Conservation (phyloP, 495 filamentous ascomycete species). For the Schizothecium vesticola region DNA sequence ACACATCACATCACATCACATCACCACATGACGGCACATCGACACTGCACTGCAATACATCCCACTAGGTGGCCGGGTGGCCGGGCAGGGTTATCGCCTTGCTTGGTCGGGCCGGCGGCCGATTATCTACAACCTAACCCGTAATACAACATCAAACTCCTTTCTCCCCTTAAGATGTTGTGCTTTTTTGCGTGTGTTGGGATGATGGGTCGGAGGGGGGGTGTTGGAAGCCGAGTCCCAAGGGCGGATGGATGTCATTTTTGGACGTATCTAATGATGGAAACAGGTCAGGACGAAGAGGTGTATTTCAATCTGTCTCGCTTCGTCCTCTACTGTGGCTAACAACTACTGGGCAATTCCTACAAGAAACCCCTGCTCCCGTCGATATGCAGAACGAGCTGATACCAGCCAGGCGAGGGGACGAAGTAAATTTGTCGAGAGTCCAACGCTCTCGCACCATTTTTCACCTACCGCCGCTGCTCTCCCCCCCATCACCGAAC, state of each 20-base stretch:
- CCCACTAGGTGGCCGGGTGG: not conserved
- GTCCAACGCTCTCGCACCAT: not conserved
- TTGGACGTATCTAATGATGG: not conserved
- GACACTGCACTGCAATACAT: not conserved
- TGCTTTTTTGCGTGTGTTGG: not conserved
- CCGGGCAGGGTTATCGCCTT: not conserved
- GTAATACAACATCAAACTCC: not conserved
- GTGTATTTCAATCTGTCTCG: not conserved
- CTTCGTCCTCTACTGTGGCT: not conserved
- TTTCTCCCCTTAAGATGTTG: not conserved
- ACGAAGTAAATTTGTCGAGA: not conserved
- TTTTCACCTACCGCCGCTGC: not conserved
- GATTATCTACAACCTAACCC: not conserved
- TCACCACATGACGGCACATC: not conserved
- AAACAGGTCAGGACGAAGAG: not conserved
- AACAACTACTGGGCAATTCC: not conserved
- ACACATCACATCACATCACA: not conserved
- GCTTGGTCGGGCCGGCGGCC: not conserved
- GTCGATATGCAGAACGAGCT: not conserved
- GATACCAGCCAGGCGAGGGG: not conserved
- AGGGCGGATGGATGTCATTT: not conserved
- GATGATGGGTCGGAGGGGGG: not conserved
- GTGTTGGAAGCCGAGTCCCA: too few species aligned
- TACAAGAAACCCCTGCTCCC: not conserved
- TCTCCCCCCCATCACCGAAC: not conserved